phyloP scores from a whole-genome alignment of 2,329 filamentous ascomycete species.

The Aureobasidium sp. region DNA sequence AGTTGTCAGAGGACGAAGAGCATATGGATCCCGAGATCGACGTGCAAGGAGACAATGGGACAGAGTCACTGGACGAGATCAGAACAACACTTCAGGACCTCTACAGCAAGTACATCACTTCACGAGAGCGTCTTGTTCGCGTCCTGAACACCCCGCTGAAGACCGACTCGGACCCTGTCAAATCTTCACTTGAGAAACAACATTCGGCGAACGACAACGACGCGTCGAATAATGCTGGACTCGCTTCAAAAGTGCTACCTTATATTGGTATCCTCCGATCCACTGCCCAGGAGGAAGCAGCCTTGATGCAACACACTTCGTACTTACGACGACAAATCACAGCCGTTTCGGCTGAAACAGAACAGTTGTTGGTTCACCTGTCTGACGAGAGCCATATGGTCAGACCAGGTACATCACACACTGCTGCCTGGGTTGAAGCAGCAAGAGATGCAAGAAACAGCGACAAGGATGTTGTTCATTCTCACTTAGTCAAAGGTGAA shows the following conservation, averaged over 20 bases:
- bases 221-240: background rate
- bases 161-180: background rate
- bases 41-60: background rate
- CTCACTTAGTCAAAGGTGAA: background rate
- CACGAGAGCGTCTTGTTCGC: background rate
- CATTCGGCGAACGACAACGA: background rate
- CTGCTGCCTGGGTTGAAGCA: conserved; percentile 1
- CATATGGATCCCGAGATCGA: background rate
- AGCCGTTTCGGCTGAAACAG: conserved; percentile 18
- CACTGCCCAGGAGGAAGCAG: conserved; percentile 17
- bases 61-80: background rate
- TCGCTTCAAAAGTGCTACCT: conserved; percentile 18
- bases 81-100: background rate
- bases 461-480: background rate
- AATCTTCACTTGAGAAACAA: background rate
- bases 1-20: conserved; percentile 7
- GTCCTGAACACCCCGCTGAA: background rate
- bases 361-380: conserved; percentile 20
- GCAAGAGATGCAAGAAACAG: background rate
- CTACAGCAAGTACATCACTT: conserved; percentile 4
- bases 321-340: conserved; percentile 21
- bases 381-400: conserved; percentile 29
- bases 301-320: conserved; percentile 20
- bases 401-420: conserved; percentile 7
- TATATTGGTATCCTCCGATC: conserved; percentile 18